These are phyloP conservation scores for Capniomyces stellatus DNA, from an alignment of 371 early-diverging fungal species.

Conservation along the genomic window DNA sequence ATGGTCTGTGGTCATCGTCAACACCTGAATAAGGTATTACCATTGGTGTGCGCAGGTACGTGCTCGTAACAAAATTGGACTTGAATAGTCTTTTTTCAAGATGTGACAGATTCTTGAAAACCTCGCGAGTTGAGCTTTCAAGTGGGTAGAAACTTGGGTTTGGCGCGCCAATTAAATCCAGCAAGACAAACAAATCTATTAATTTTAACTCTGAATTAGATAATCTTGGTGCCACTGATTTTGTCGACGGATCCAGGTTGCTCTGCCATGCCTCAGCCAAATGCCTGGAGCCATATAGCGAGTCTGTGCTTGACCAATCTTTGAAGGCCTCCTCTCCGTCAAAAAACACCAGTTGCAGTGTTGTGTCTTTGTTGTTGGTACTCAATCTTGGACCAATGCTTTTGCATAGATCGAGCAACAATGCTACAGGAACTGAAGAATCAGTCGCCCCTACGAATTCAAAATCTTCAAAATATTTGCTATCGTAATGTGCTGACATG, in stretches of 20 bases:
- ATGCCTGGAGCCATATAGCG: conserved; percentile 81
- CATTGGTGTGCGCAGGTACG: conserved; percentile 26
- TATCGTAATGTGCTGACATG: conserved; percentile 85
- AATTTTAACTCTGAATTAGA: conserved; percentile 27
- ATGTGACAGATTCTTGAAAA: conserved; percentile 32
- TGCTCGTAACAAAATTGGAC: conserved; percentile 11
- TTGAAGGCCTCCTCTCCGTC: conserved; percentile 93
- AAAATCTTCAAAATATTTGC: conserved; percentile 41
- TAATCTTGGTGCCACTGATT: conserved; percentile 14
- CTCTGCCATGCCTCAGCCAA: conserved; percentile 30
- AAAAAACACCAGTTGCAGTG: conserved; percentile 81
- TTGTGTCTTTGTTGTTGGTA: conserved; percentile 24
- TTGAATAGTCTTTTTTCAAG: conserved; percentile 11
- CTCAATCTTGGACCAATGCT: conserved; percentile 27
- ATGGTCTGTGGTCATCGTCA: conserved; percentile 88
- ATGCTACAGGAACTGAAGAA: conserved; percentile 68
- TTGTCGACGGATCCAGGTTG: conserved; percentile 6
- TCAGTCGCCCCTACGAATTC: conserved; percentile 71
- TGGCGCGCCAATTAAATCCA: conserved; percentile 65
- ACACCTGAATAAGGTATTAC: conserved; percentile 25
- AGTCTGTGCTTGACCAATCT: conserved; percentile 60
- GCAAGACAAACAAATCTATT: conserved; percentile 71
- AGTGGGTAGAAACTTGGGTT: conserved; percentile 27
- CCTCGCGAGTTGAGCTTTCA: conserved; percentile 23
- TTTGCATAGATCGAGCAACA: conserved; percentile 66